phyloP scores from a whole-genome alignment of 2,329 filamentous ascomycete species.

The Cadophora sp. region DNA sequence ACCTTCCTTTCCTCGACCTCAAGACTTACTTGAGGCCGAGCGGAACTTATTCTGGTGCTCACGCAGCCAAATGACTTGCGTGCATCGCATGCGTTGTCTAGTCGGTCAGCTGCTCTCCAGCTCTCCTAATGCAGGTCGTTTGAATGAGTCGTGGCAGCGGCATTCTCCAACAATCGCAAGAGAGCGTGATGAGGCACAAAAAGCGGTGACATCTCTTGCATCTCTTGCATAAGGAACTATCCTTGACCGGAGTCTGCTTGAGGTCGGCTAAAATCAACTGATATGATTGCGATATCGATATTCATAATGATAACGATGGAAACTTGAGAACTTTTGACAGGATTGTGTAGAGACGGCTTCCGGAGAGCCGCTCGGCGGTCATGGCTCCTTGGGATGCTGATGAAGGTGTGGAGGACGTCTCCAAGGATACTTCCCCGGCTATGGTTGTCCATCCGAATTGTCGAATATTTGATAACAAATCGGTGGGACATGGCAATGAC shows the following conservation, averaged over 20 bases:
- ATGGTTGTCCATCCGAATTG: background rate
- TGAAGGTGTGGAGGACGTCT: background rate
- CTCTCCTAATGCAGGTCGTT: conserved; percentile 10
- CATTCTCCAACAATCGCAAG: conserved; percentile 8
- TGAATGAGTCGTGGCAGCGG: conserved; percentile 6
- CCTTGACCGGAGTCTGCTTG: background rate
- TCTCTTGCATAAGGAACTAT: background rate
- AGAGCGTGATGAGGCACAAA: background rate
- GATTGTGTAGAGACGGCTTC: background rate
- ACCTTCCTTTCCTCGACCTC: background rate
- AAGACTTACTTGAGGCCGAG: background rate
- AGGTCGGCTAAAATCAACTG: conserved; percentile 5
- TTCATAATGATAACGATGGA: background rate
- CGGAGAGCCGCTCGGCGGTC: background rate
- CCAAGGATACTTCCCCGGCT: background rate
- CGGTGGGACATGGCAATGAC: background rate
- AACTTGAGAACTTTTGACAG: background rate
- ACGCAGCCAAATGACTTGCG: conserved; percentile 2
- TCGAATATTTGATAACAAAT: background rate
- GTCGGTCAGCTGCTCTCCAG: conserved; percentile 7
- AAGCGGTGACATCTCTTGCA: conserved; percentile 12
- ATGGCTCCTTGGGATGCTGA: background rate
- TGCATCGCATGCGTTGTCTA: conserved; percentile 11
- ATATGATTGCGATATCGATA: background rate
- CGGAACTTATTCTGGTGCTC: background rate